Evolutionary conservation across 2,329 filamentous ascomycete species (phyloP).

Genomic region (Trichoderma sp.): DNA sequence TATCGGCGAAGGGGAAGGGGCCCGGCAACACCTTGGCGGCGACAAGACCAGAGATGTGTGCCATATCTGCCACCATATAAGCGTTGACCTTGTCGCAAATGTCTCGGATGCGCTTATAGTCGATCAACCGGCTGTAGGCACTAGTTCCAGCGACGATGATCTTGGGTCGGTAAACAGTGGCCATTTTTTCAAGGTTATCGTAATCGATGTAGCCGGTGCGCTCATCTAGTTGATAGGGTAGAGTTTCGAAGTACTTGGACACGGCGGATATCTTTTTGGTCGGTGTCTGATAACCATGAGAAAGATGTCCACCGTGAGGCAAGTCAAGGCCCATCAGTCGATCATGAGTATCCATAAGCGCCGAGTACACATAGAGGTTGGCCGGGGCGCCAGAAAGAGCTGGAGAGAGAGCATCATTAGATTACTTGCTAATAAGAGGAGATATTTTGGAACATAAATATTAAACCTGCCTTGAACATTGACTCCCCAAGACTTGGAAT

Average conservation of each 20-base stretch:
- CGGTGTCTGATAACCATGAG: constrained; percentile 95
- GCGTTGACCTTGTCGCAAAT: constrained; percentile 89
- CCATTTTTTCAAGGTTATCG: constrained; percentile 81
- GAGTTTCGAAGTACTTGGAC: constrained; percentile 97
- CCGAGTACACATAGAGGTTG: constrained; percentile 93
- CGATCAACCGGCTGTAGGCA: constrained; percentile 92
- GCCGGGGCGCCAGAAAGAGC: constrained; percentile 72
- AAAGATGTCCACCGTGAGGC: constrained; percentile 92
- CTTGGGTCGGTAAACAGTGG: constrained; percentile 88
- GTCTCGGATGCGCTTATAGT: constrained; percentile 88
- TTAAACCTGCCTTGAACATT: constrained; percentile 76
- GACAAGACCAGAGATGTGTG: constrained; percentile 92
- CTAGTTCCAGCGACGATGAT: constrained; percentile 92
- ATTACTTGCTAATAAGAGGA: neutral
- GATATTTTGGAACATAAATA: neutral
- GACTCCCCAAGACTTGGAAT: constrained; percentile 88
- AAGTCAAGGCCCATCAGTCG: constrained; percentile 96
- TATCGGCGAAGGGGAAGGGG: constrained; percentile 85
- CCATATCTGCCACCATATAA: constrained; percentile 94
- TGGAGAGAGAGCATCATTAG: constrained; percentile 33
- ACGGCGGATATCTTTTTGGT: constrained; percentile 95
- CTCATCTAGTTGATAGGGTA: constrained; percentile 90
- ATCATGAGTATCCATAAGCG: constrained; percentile 87
- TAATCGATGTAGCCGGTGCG: constrained; percentile 94
- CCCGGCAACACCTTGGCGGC: constrained; percentile 88